Percentiles rank a stretch among this genome's conserved stretches.
phyloP scores from a whole-genome alignment of 345 rosid species.

The Lenwebbia sp. region DNA sequence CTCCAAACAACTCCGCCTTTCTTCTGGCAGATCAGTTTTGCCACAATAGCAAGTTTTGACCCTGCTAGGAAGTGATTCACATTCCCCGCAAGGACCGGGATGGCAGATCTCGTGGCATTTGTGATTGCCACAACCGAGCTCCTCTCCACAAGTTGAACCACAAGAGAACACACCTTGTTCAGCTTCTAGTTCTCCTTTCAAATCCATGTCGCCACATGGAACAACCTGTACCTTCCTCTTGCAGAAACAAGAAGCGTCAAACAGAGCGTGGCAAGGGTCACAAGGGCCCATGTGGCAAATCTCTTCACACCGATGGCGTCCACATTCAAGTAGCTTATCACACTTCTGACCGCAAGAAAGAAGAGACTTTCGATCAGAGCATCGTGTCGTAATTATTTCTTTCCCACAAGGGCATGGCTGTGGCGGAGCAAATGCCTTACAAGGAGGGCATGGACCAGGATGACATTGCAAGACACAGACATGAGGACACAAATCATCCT shows the following conservation, averaged over 20 bases:
- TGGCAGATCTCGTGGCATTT: constrained; percentile 59
- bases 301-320: constrained; percentile 62
- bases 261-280: constrained; percentile 53
- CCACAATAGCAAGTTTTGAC: constrained; percentile 76
- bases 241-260: constrained; percentile 79
- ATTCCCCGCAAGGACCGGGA: constrained; percentile 80
- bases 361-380: constrained; percentile 65
- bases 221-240: constrained; percentile 60
- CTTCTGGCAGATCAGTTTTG: constrained; percentile 54
- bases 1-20: constrained; percentile 74
- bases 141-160: constrained; percentile 47
- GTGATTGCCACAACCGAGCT: constrained; percentile 68
- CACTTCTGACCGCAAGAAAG: constrained; percentile 74
- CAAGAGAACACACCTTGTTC: constrained; percentile 81
- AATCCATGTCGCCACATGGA: constrained; percentile 65
- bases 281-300: constrained; percentile 82
- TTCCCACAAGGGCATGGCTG: constrained; percentile 78
- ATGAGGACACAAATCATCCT: constrained; percentile 76
- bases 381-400: constrained; percentile 63
- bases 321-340: constrained; percentile 61
- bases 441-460: constrained; percentile 98
- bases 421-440: constrained; percentile 88
- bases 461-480: constrained; percentile 94
- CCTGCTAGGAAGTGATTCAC: constrained; percentile 53
- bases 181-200: constrained; percentile 65